Conservation (phyloP, 2,329 filamentous ascomycete species). For the Penicillium vulpinum region DNA sequence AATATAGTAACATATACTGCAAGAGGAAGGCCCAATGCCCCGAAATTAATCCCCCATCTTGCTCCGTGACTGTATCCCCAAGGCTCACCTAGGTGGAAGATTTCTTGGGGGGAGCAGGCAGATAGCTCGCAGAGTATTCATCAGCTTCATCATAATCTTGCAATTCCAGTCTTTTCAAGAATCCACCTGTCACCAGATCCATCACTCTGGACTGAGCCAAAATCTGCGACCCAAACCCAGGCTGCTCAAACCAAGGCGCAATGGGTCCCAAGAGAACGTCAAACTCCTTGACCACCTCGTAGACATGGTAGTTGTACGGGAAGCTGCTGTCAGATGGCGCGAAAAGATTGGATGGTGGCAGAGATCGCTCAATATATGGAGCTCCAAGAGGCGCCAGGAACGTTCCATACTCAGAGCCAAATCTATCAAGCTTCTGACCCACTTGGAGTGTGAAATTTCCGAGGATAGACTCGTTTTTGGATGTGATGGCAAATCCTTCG, state of each 20-base stretch:
- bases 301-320: slow-evolving; percentile 54
- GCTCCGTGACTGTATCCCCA: not conserved
- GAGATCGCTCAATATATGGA: slow-evolving; percentile 50
- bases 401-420: slow-evolving; percentile 48
- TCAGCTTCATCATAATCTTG: slow-evolving; percentile 24
- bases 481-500: slow-evolving; percentile 46
- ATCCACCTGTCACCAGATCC: slow-evolving; percentile 35
- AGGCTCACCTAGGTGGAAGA: not conserved
- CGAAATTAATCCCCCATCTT: not conserved
- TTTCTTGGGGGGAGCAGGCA: slow-evolving; percentile 17
- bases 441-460: slow-evolving; percentile 43
- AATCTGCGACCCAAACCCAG: slow-evolving; percentile 48
- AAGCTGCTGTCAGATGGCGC: slow-evolving; percentile 39
- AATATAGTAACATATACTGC: not conserved
- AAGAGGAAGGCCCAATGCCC: not conserved
- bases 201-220: slow-evolving; percentile 30
- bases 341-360: slow-evolving; percentile 49
- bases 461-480: slow-evolving; percentile 38
- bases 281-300: slow-evolving; percentile 46
- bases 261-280: slow-evolving; percentile 49
- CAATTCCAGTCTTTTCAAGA: slow-evolving; percentile 27
- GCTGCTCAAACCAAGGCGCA: slow-evolving; percentile 54
- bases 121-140: slow-evolving; percentile 24
- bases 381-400: slow-evolving; percentile 48
- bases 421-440: slow-evolving; percentile 51